phyloP scores from a whole-genome alignment of 495 filamentous ascomycete genomes.

The Neurospora sp. region DNA sequence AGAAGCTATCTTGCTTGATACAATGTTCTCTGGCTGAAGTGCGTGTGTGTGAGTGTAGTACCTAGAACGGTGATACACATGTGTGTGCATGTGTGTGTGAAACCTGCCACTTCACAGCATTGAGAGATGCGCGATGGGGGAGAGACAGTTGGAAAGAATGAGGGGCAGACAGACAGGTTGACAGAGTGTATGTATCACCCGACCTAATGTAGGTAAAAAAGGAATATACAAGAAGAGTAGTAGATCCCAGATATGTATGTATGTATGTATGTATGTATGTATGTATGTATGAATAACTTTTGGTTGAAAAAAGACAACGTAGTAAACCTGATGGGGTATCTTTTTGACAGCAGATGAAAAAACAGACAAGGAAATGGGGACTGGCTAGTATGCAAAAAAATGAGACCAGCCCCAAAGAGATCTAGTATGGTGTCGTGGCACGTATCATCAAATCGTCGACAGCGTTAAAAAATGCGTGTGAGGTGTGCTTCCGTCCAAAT shows the following conservation, averaged over 20 bases:
- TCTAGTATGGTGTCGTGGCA: not conserved
- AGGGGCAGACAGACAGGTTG: not conserved
- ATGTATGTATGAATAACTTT: not conserved
- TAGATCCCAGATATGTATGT: not conserved
- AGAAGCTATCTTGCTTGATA: not conserved
- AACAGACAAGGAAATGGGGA: not conserved
- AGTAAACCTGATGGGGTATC: constrained; percentile 13
- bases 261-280: not conserved
- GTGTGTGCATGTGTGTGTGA: not conserved
- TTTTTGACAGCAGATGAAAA: constrained; percentile 5
- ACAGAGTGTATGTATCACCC: not conserved
- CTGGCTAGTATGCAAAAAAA: not conserved
- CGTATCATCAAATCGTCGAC: not conserved
- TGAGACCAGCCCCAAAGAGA: not conserved
- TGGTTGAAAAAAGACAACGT: not conserved
- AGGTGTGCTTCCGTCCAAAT: not conserved
- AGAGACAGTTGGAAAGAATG: not conserved
- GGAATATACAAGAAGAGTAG: not conserved
- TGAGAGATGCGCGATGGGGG: not conserved
- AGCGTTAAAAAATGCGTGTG: not conserved
- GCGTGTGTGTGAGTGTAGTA: not conserved
- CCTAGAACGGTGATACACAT: not conserved
- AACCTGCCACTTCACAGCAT: not conserved
- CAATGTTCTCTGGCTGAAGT: not conserved
- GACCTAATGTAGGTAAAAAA: not conserved